These are phyloP conservation scores for Pulveroboletus sp. DNA, from an alignment of 768 basidiomycete genomes.

Conservation along the genomic window DNA sequence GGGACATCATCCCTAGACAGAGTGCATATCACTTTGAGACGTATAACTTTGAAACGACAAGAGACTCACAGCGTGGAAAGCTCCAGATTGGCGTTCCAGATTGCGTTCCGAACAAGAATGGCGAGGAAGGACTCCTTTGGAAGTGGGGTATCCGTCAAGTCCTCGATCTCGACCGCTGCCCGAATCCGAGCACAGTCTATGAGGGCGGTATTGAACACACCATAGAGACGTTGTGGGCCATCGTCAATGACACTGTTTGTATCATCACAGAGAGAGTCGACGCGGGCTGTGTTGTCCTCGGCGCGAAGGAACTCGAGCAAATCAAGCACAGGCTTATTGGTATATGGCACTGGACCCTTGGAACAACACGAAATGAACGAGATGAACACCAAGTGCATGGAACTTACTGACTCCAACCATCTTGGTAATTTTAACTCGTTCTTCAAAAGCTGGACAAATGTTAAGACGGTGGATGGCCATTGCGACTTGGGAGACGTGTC, in stretches of 20 bases:
- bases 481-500: too few relatives aligned
- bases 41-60: too few relatives aligned
- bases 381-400: neutral
- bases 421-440: constrained; percentile 1
- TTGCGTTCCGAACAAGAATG: neutral
- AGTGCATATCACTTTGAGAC: neutral
- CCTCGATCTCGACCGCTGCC: constrained; percentile 2
- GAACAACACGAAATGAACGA: neutral
- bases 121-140: constrained; percentile 8
- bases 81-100: neutral
- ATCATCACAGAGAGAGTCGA: neutral
- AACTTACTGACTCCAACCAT: constrained; percentile 5
- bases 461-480: too few relatives aligned
- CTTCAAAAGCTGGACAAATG: neutral
- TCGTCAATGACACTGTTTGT: neutral
- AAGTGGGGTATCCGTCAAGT: neutral
- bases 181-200: constrained; percentile 6
- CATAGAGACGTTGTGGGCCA: neutral
- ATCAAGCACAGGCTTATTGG: neutral
- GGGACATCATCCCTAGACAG: constrained; percentile 3
- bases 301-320: neutral
- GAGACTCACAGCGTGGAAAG: neutral
- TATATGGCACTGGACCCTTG: constrained; percentile 1
- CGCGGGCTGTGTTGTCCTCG: neutral
- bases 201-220: constrained; percentile 1